phyloP scores from a whole-genome alignment of 306 rosid species.

The Lathyrus aphaca region DNA sequence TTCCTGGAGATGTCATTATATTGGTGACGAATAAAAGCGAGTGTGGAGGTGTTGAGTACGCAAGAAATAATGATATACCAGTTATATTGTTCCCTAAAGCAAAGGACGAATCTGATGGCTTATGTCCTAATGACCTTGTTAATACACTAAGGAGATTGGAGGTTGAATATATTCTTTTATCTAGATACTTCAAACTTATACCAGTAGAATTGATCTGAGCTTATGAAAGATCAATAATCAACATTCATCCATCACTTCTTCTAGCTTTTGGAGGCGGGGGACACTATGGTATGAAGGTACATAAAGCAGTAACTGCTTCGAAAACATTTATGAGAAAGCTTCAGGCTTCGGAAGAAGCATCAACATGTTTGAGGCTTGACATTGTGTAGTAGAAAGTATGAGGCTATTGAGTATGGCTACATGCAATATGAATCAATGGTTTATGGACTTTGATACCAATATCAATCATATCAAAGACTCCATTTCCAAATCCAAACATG shows the following conservation, averaged over 20 bases:
- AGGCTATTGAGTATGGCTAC: too few species aligned
- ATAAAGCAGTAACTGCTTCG: slow-evolving; percentile 83
- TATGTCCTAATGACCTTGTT: slow-evolving; percentile 65
- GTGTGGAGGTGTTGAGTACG: slow-evolving; percentile 85
- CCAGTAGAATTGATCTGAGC: slow-evolving; percentile 76
- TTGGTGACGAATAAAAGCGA: too few species aligned
- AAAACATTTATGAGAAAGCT: too few species aligned
- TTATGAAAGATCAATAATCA: slow-evolving; percentile 65
- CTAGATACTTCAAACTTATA: slow-evolving; percentile 86
- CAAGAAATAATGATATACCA: slow-evolving; percentile 70
- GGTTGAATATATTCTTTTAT: slow-evolving; percentile 82
- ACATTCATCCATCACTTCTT: slow-evolving; percentile 94
- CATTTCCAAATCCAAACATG: slow-evolving; percentile 59
- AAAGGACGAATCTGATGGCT: slow-evolving; percentile 47
- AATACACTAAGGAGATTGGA: slow-evolving; percentile 61
- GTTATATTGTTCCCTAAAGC: slow-evolving; percentile 64
- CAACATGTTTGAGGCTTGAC: too few species aligned
- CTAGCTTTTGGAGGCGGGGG: slow-evolving; percentile 98
- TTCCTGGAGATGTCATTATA: too few species aligned
- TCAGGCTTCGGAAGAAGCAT: too few species aligned
- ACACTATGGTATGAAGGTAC: slow-evolving; percentile 89
- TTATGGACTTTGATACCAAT: slow-evolving; percentile 54
- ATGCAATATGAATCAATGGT: too few species aligned
- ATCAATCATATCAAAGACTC: slow-evolving; percentile 70
- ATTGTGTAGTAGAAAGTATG: too few species aligned